Evolutionary conservation across 2,329 filamentous ascomycete genomes (phyloP).

Genomic region (Leptographium procerum): DNA sequence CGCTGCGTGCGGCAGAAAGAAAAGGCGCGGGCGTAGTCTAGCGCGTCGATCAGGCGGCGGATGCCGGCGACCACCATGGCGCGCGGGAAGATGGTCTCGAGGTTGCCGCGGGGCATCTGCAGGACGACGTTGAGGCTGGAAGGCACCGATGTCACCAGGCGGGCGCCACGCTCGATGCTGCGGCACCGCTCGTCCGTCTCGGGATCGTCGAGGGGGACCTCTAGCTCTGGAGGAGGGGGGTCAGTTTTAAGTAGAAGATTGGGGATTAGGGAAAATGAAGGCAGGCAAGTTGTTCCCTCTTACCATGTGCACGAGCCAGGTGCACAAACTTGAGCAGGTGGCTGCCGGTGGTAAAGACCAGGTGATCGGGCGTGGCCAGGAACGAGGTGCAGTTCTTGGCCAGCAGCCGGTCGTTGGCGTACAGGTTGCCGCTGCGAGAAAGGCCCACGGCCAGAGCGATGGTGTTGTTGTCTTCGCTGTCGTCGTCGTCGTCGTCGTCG

Average conservation of each 20-base stretch:
- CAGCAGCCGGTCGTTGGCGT: conserved; percentile 61
- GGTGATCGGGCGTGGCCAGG: conserved; percentile 64
- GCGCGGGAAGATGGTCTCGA: conserved; percentile 89
- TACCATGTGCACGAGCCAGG: conserved; percentile 55
- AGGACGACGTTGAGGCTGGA: conserved; percentile 75
- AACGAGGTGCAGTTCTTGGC: conserved; percentile 91
- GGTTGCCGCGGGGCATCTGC: conserved; percentile 91
- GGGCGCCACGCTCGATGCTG: conserved; percentile 80
- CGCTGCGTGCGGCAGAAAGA: conserved; percentile 80
- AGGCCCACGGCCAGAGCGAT: conserved; percentile 44
- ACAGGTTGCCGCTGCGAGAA: conserved; percentile 65
- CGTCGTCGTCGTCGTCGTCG: neutral
- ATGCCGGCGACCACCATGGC: conserved; percentile 90
- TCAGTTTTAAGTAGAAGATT: too few relatives aligned
- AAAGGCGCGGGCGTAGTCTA: conserved; percentile 77
- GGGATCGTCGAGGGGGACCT: conserved; percentile 77
- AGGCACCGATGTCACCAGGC: conserved; percentile 79
- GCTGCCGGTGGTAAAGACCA: conserved; percentile 86
- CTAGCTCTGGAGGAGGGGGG: conserved; percentile 31
- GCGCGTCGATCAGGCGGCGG: conserved; percentile 64
- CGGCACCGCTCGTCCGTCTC: conserved; percentile 87
- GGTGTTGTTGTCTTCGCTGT: neutral
- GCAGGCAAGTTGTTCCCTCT: too few relatives aligned
- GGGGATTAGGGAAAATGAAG: too few relatives aligned
- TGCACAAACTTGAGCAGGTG: conserved; percentile 94